Evolutionary conservation across 352 stramenopile genomes (phyloP).

Genomic region (Phytopythium montanum): DNA sequence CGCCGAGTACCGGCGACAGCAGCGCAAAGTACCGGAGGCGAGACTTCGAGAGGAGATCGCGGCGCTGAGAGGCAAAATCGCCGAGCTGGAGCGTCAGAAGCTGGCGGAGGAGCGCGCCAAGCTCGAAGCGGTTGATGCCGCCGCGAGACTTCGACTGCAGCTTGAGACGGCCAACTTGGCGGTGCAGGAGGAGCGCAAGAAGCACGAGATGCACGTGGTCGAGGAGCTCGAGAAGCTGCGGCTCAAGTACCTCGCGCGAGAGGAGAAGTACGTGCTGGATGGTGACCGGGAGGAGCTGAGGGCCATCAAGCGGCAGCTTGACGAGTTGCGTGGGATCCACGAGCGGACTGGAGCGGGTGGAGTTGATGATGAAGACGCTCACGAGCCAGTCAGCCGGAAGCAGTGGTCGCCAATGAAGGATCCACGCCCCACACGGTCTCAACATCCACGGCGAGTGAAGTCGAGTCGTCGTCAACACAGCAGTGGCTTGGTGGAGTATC

Average conservation of each 20-base stretch:
- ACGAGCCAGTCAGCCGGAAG: neutral
- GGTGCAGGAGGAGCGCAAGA: slow-evolving; percentile 63
- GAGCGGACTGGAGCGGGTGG: slow-evolving; percentile 9
- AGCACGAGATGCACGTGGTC: slow-evolving; percentile 49
- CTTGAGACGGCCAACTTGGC: slow-evolving; percentile 53
- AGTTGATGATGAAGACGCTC: neutral
- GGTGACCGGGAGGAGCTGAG: slow-evolving; percentile 76
- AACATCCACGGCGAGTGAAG: neutral
- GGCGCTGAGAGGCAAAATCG: slow-evolving; percentile 43
- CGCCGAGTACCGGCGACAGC: slow-evolving; percentile 61
- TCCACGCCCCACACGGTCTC: neutral
- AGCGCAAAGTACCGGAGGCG: slow-evolving; percentile 69
- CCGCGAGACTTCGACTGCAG: slow-evolving; percentile 42
- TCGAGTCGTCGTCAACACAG: neutral
- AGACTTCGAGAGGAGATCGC: slow-evolving; percentile 71
- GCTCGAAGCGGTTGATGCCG: slow-evolving; percentile 32
- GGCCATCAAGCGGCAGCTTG: slow-evolving; percentile 80
- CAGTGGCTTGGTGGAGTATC: neutral
- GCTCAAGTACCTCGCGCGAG: slow-evolving; percentile 73
- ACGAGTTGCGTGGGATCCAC: slow-evolving; percentile 59
- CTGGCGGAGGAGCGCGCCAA: slow-evolving; percentile 30
- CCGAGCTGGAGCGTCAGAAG: slow-evolving; percentile 65
- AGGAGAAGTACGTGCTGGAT: slow-evolving; percentile 78
- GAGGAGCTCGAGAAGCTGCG: slow-evolving; percentile 80
- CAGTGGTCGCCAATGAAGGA: neutral